Percentiles rank a stretch among this genome's conserved stretches.
Conservation (phyloP, 768 basidiomycete species). For the Fistulinella prunicolor region DNA sequence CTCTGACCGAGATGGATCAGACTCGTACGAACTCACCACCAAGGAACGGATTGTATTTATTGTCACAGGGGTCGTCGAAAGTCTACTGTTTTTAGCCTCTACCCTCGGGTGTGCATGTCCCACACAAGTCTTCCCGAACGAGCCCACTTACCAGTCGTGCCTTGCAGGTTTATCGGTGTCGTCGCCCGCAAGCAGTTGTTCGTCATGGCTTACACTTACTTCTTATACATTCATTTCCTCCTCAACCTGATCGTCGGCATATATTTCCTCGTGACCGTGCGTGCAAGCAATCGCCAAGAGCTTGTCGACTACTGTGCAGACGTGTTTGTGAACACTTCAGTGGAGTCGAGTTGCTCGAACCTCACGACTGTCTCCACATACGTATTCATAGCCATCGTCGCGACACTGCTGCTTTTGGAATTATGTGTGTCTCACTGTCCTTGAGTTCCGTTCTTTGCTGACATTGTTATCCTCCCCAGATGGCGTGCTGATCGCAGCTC, state of each 20-base stretch:
- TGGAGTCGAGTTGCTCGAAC: constrained; percentile 43
- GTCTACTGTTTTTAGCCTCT: constrained; percentile 50
- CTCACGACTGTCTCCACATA: constrained; percentile 43
- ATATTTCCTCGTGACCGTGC: constrained; percentile 51
- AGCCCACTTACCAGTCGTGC: constrained; percentile 1
- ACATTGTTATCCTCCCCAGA: constrained; percentile 35
- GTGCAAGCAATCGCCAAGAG: constrained; percentile 43
- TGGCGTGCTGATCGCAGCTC: constrained; percentile 49
- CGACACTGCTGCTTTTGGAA: constrained; percentile 47
- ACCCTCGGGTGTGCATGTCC: constrained; percentile 46
- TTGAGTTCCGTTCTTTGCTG: not conserved
- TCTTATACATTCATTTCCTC: constrained; percentile 55
- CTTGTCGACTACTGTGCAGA: constrained; percentile 44
- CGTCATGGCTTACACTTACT: constrained; percentile 53
- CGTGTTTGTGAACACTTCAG: constrained; percentile 39
- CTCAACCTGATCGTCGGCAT: constrained; percentile 50
- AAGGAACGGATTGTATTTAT: constrained; percentile 43
- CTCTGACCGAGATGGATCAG: constrained; percentile 22
- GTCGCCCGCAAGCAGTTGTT: constrained; percentile 61
- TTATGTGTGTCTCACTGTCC: constrained; percentile 44
- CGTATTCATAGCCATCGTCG: constrained; percentile 46
- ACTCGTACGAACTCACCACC: constrained; percentile 30
- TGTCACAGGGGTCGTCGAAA: constrained; percentile 51
- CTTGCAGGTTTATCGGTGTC: constrained; percentile 55
- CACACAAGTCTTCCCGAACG: not conserved